Base-by-base conservation (phyloP, 164 flowering plant species). In the Vitis amurensis region DNA sequence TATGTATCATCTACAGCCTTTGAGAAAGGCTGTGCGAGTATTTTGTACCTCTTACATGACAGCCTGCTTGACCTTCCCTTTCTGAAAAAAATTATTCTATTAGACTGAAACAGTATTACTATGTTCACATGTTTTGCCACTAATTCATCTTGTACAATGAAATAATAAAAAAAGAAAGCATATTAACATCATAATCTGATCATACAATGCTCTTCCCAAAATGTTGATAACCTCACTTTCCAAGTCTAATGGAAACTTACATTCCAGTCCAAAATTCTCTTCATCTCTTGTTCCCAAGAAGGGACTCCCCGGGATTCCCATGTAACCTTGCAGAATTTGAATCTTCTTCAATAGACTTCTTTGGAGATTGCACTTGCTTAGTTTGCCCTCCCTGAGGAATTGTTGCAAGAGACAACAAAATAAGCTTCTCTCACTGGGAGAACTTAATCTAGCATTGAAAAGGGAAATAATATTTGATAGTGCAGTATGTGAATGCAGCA, bases 381-480 rank as follows among this genome's bases (percentile, higher is more conserved):
- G 59, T 75, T 76, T 82, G 90, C 27, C 71, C 86, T 72, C 83
- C 92, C 95, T 89, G 83, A 11, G 19, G 29, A 72, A 57, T 19
- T 8, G 57, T 11, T 64, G 27, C 68, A 11, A 31, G 1, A 55
- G n/a, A 29, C 19, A 17, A 31, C 19, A 37, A 29, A 31, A 53
- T 61, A 50, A 47, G 60, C 53, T 8, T n/a, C 19, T 5, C n/a
- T 31, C 11, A 44, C 52, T 30, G 8, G 44, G 13, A 19, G 14
- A 11, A 56, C 9, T 58, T 31, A 23, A 15, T 11, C 16, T 11
- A 16, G 27, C n/a, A 9, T 16, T 49, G 52, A 19, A 50, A 13
- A 68, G 48, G 8, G 9, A 30, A 11, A 7, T 53, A 0, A 8
- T 19, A 10, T 44, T 14, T n/a, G 12, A 62, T n/a, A 53, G 16